Base-by-base conservation (phyloP, 208 protist species). In the Trypanosoma cruzi region DNA sequence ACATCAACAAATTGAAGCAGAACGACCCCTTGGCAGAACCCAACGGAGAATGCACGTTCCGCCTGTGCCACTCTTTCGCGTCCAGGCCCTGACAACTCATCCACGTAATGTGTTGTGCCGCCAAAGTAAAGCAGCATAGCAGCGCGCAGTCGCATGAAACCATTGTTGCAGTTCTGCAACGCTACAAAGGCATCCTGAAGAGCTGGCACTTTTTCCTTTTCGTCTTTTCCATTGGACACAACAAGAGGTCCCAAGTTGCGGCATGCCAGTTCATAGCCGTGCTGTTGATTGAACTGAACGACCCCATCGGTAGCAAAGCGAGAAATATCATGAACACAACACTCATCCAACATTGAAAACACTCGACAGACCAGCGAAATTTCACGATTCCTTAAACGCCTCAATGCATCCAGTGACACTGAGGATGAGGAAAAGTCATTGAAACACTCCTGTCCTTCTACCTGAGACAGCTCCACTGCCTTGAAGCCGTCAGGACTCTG, bases 151-250 rank as follows among this genome's bases (percentile, higher is more conserved):
- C 77, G 71, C 34, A 77, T 63, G 58, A 86, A 91, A 8, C 74
- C 77, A 46, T 75, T 71, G 44, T 85, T 71, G n/a, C 73, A 80
- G 18, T 84, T 76, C 4, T 85, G 75, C 54, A 94, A 73, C 24
- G 84, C 77, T 0, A 64, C 66, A 50, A 77, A 88, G 20, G 77
- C 83, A 44, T 86, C 71, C 2, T 69, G 34, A 10, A 71, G 37
- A 20, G 64, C 68, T 22, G 58, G 28, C 16, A 46, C 36, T 14
- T n/a, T n/a, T n/a, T 49, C 46, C 55, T 20, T 14, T 14, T 44
- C 61, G 48, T 44, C 22, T 13, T 53, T 26, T 28, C 24, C 29
- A 59, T 28, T 28, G 22, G n/a, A 14, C 2, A 28, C 32, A 36
- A 46, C 22, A 31, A 68, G 37, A 31, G 65, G 64, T 48, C 49